Conservation (phyloP, 306 rosid species). For the Trifolium repens region DNA sequence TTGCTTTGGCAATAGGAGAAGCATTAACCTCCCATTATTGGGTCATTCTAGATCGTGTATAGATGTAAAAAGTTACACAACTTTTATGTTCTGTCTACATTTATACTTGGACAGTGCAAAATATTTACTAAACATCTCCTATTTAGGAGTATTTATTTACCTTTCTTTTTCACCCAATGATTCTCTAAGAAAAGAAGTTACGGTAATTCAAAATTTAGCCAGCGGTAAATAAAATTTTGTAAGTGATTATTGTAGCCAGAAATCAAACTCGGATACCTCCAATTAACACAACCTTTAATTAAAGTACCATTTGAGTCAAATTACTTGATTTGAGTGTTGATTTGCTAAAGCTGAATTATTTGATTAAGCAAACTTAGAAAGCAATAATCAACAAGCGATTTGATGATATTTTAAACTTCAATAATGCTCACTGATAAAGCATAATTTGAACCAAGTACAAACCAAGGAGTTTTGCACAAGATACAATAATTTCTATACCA, state of each 20-base stretch:
- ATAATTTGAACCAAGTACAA: slow-evolving; percentile 10
- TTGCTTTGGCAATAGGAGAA: slow-evolving; percentile 33
- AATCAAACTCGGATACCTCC: not conserved
- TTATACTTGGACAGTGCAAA: not conserved
- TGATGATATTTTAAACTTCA: slow-evolving; percentile 9
- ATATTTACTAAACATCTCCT: not conserved
- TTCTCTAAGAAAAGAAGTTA: not conserved
- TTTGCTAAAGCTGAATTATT: not conserved
- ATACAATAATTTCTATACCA: slow-evolving; percentile 5
- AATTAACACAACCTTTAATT: not conserved
- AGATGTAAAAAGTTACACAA: slow-evolving; percentile 14
- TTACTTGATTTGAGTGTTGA: not conserved
- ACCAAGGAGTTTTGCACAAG: not conserved
- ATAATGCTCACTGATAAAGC: not conserved
- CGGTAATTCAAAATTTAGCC: not conserved
- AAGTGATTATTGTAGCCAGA: not conserved
- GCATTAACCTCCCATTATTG: slow-evolving; percentile 41
- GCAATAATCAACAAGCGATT: slow-evolving; percentile 13
- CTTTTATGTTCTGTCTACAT: slow-evolving; percentile 11
- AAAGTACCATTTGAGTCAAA: not conserved
- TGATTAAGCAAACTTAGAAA: slow-evolving; percentile 7
- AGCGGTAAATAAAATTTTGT: not conserved
- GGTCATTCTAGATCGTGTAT: slow-evolving; percentile 31
- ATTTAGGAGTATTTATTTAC: not conserved
- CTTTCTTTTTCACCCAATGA: not conserved